Conservation (phyloP, 495 filamentous ascomycete species). For the Amphirosellinia nigrospora region DNA sequence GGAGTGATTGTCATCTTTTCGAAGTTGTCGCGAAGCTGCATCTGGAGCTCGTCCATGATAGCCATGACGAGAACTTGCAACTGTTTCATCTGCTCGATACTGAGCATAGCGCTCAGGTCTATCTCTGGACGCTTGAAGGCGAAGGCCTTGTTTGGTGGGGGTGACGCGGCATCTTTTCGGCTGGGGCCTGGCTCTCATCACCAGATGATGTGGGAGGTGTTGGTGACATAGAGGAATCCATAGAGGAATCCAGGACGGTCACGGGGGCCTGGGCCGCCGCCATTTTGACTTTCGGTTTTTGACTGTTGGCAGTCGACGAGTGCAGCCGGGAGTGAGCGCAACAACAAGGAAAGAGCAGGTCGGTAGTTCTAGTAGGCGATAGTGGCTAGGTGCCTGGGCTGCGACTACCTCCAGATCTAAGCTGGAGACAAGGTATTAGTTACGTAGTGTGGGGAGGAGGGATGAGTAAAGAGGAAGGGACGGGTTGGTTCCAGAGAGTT, state of each 20-base stretch:
- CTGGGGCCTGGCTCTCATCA: slow-evolving; percentile 30
- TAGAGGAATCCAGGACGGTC: neutral
- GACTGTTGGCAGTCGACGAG: neutral
- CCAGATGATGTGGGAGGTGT: slow-evolving; percentile 29
- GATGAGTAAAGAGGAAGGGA: neutral
- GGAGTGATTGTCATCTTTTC: slow-evolving; percentile 40
- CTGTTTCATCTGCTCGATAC: slow-evolving; percentile 31
- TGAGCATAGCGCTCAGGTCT: slow-evolving; percentile 32
- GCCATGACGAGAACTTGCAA: slow-evolving; percentile 45
- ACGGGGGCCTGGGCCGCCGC: neutral
- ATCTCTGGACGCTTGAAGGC: slow-evolving; percentile 29
- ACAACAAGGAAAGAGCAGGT: neutral
- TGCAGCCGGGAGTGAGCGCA: neutral
- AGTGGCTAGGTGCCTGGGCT: neutral
- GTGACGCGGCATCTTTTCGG: slow-evolving; percentile 30
- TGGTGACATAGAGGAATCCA: slow-evolving; percentile 11
- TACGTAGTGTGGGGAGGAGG: neutral
- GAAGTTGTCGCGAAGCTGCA: slow-evolving; percentile 52
- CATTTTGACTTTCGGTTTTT: slow-evolving; percentile 16
- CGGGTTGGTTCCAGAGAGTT: neutral
- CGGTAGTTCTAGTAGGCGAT: neutral
- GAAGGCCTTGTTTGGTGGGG: slow-evolving; percentile 16
- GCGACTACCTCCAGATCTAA: neutral
- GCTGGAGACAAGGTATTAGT: neutral
- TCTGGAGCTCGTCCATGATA: slow-evolving; percentile 57